Conservation (phyloP, 345 rosid genomes). For the Combretum micranthum region DNA sequence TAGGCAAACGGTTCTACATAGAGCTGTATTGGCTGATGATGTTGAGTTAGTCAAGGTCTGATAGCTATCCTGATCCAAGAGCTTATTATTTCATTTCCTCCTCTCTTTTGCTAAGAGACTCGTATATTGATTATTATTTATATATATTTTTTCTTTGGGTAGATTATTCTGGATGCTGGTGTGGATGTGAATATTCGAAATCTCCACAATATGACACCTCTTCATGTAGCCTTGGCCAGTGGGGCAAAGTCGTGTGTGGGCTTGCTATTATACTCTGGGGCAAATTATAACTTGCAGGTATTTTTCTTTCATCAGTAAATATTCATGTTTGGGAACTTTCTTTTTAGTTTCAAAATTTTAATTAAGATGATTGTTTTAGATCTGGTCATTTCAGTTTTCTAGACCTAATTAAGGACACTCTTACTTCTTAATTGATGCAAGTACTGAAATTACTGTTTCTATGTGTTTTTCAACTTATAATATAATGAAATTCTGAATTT, state of each 20-base stretch:
- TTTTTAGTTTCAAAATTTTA: too few relatives aligned
- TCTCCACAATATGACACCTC: slow-evolving; percentile 81
- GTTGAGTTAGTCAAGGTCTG: slow-evolving; percentile 73
- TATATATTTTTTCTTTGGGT: slow-evolving; percentile 15
- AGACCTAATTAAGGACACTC: too few relatives aligned
- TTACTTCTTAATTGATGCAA: too few relatives aligned
- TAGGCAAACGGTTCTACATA: slow-evolving; percentile 87
- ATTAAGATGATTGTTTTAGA: too few relatives aligned
- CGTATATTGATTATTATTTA: not conserved
- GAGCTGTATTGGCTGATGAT: slow-evolving; percentile 90
- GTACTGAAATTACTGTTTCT: too few relatives aligned
- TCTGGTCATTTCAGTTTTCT: too few relatives aligned
- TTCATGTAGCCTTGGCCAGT: slow-evolving; percentile 91
- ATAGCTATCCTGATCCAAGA: not conserved
- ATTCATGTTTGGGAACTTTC: too few relatives aligned
- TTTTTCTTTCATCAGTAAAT: slow-evolving; percentile 8
- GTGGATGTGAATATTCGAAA: slow-evolving; percentile 86
- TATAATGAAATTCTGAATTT: too few relatives aligned
- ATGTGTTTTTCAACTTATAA: too few relatives aligned
- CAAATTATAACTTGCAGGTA: slow-evolving; percentile 91
- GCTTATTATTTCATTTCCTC: not conserved
- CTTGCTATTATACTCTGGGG: slow-evolving; percentile 76
- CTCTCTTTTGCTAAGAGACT: not conserved
- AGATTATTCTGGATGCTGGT: slow-evolving; percentile 95
- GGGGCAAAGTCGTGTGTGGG: slow-evolving; percentile 90